Base-by-base conservation (phyloP, 1,284 basidiomycete species). In the Ceratobasidium sp. region DNA sequence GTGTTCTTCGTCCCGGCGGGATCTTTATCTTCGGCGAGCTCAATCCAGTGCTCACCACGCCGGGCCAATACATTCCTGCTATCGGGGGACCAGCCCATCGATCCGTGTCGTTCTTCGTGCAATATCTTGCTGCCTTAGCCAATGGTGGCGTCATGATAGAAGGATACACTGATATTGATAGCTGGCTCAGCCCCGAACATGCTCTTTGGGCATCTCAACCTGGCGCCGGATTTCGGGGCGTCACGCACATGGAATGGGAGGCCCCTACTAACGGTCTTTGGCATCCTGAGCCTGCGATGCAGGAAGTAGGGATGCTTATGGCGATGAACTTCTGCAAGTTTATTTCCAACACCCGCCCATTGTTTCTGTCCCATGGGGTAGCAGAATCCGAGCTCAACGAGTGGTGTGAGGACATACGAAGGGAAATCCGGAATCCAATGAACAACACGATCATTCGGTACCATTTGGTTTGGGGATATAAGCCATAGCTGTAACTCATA, bases 21-120 rank as follows among this genome's bases (percentile, higher is more conserved):
- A 59, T 75, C 16, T 55, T 75, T 32, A 62, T 75, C 47, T 75
- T 75, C 50, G 74, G 74, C 9, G 74, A 75, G 52, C 54, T 75
- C 16, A 71, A 75, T 26, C 62, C 63, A 28, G 30, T 47, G 44
- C 3, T 67, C 28, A 67, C 63, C 13, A 16, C 21, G n/a, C 63
- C 63, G 30, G 50, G 28, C 7, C 32, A 67, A 6, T 5, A 2
- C 23, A 35, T 14, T 21, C 63, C 63, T 3, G 63, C 63, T 3
- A 23, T 67, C 13, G 30, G 26, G 11, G 63, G 63, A 43, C 35
- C 30, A n/a, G 46, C 28, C 30, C 13, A 21, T 21, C 63, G 30
- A 18, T 43, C 35, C 7, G 49, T 50, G 18, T 11, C 47, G 16
- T 49, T 49, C 30, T 67, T 67, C 18, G 63, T 54, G 35, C 3